A percentile compares a stretch with the other conserved stretches of the same genome.
Evolutionary conservation across 176 grass and related monocot genomes (phyloP).

Genomic region (Saccharum spontaneum): DNA sequence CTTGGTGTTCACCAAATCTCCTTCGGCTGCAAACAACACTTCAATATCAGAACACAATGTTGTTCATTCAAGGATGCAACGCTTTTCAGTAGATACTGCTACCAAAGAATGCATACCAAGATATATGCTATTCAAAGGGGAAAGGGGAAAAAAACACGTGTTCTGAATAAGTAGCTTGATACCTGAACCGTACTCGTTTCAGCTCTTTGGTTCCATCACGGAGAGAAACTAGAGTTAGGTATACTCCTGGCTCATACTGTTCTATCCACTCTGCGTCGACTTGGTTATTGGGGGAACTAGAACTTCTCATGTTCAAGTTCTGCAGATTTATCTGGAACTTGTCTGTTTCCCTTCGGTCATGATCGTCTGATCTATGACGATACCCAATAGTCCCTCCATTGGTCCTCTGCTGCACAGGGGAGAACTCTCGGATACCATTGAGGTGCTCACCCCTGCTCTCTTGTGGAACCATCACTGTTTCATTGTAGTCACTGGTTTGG

Average conservation of each 20-base stretch:
- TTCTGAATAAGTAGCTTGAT: not conserved
- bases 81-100: not conserved
- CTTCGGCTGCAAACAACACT: constrained; percentile 54
- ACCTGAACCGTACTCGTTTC: constrained; percentile 98
- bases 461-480: constrained; percentile 14
- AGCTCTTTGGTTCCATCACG: constrained; percentile 86
- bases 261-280: constrained; percentile 94
- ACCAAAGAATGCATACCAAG: not conserved
- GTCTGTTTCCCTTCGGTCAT: constrained; percentile 63
- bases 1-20: constrained; percentile 87
- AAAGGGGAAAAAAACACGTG: not conserved
- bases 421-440: constrained; percentile 42
- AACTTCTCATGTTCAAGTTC: constrained; percentile 35
- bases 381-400: constrained; percentile 34
- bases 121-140: not conserved
- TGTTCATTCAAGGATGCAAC: constrained; percentile 2
- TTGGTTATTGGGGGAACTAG: constrained; percentile 45
- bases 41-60: not conserved
- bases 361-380: constrained; percentile 45
- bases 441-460: constrained; percentile 10
- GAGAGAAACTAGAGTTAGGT: constrained; percentile 77
- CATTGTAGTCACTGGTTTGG: constrained; percentile 35
- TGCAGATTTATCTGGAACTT: constrained; percentile 65
- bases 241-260: constrained; percentile 93
- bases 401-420: constrained; percentile 17